Conservation (phyloP, 2,329 filamentous ascomycete species). For the Epichloe baconii region DNA sequence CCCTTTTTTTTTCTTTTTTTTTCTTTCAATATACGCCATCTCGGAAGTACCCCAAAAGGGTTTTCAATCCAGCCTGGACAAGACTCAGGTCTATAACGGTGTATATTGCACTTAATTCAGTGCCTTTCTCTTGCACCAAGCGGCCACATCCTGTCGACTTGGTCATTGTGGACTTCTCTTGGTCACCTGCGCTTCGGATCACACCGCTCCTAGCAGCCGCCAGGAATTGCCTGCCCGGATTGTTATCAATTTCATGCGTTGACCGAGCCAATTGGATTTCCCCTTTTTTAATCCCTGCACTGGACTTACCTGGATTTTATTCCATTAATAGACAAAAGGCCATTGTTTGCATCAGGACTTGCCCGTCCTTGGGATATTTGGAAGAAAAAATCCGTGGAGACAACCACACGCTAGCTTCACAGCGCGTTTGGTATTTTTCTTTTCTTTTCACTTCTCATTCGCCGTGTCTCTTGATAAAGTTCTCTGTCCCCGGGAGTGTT, state of each 20-base stretch:
- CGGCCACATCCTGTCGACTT: constrained; percentile 2
- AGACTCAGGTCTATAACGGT: constrained; percentile 3
- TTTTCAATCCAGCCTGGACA: not conserved
- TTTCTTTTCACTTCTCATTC: not conserved
- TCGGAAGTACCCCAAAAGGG: not conserved
- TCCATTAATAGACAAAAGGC: not conserved
- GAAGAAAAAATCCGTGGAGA: not conserved
- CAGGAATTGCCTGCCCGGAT: not conserved
- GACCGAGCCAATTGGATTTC: constrained; percentile 1
- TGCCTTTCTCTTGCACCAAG: constrained; percentile 1
- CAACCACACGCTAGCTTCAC: not conserved
- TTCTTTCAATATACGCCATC: not conserved
- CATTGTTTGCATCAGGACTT: not conserved
- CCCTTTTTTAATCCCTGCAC: not conserved
- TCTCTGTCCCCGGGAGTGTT: not conserved
- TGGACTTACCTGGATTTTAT: not conserved
- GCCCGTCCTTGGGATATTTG: not conserved
- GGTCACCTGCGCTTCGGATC: constrained; percentile 5
- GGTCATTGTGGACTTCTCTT: constrained; percentile 2
- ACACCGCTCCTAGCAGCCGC: constrained; percentile 6
- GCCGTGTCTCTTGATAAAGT: not conserved
- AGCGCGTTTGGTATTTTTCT: not conserved
- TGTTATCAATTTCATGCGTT: constrained; percentile 2
- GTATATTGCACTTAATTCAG: constrained; percentile 6
- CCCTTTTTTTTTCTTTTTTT: not conserved